Base-by-base conservation (phyloP, 1,284 basidiomycete species). In the Cutaneotrichosporon spelunceum region DNA sequence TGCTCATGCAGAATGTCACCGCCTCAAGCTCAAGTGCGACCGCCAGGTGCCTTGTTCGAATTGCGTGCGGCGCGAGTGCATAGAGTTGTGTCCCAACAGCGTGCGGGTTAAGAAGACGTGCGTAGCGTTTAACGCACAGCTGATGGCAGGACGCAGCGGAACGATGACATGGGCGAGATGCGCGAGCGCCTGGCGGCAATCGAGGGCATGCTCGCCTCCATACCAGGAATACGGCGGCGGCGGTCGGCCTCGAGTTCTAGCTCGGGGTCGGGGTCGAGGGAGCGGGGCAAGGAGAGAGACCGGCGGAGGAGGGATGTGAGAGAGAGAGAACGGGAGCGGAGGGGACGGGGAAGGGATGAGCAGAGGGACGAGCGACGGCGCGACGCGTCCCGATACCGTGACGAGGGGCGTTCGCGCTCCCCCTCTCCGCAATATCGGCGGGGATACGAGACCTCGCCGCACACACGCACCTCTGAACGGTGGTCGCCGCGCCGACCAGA, bases 41-140 rank as follows among this genome's bases (percentile, higher is more conserved):
- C 61, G 68, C 3, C 52, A 67, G 49, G 68, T 73, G 8, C 74
- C 74, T 7, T 76, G 74, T 53, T 58, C 66, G 1, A 70, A 70
- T 54, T 76, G 74, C 33, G 60, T 71, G n/a, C 69, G 72, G 33
- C 63, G 74, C 19, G 67, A 68, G 11, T 75, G 73, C 47, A 56
- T 61, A 24, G 66, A 70, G 14, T 49, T 74, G 49, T 76, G 74
- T 59, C 74, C 74, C 1, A 64, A 74, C 56, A 64, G 66, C 1
- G 61, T 66, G 21, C 66, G 66, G 30, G 59, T 66, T 33, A 66
- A 67, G 57, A 68, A 66, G 48, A 24, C 59, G 68, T 69, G 52
- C 62, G 69, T 62, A 47, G n/a, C 13, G n/a, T 5, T 50, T 8
- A 23, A 26, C 24, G 24, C 10, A 10, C 13, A 23, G 34, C 19